Base-by-base conservation (phyloP, 2,329 filamentous ascomycete genomes). In the Hymenoscyphus fraxineus region DNA sequence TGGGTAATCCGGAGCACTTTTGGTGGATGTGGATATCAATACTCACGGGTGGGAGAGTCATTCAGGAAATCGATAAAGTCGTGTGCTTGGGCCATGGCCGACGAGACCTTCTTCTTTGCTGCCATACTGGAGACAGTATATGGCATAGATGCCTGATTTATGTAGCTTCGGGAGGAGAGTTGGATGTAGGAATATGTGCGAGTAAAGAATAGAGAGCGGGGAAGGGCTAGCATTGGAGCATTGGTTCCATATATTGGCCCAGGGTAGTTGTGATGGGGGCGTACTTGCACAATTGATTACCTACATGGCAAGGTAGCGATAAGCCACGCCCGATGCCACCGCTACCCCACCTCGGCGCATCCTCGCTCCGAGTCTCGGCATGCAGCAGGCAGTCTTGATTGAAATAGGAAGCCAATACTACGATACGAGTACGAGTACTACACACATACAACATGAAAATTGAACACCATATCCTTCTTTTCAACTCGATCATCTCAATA, bases 41-140 rank as follows among this genome's bases (percentile, higher is more conserved):
- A 77, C 87, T 72, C 83, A 97, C 93, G 94, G 61, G 93, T 96
- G 13, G 95, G 95, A 65, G 93, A 97, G 68, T 89, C 91, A 79
- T 97, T 96, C 77, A 97, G 89, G 80, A 97, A 97, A 79, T 92
- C 89, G 75, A 97, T 80, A 78, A 97, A 97, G 81, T 96, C 92
- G 57, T 72, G 63, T 75, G 79, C 74, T 65, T 73, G 71, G n/a
- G 72, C 71, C 44, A 51, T 51, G 44, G 44, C 44, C 15, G 44
- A 51, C 44, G 44, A 51, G n/a, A 51, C 44, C 44, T 51, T 51
- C n/a, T 22, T 51, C 44, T 51, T 51, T 51, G 44, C 22, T 27
- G 44, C 44, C 44, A 51, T 51, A 10, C 12, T 22, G 19, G 44
- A 22, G 7, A 19, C 22, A 5, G 19, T 51, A 22, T 51, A 35